Evolutionary conservation across 192 early-diverging fungal genomes (phyloP).

Genomic region (Obelidium mucronatum): DNA sequence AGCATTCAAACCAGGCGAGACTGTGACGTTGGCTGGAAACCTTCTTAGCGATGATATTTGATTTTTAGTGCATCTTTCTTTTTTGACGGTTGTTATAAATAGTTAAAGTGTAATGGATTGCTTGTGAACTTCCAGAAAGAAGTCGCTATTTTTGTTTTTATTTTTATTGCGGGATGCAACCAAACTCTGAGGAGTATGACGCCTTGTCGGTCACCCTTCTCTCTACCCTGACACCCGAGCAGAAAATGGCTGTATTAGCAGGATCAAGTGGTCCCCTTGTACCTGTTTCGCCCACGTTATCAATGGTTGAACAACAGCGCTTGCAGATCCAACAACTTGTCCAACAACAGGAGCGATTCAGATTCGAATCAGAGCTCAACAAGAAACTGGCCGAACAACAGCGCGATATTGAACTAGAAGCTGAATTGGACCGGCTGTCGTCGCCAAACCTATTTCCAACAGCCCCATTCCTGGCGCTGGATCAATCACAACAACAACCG

Average conservation of each 20-base stretch:
- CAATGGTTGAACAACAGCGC: background rate
- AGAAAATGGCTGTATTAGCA: too few relatives aligned
- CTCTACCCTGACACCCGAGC: too few relatives aligned
- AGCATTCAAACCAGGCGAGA: constrained; percentile 94
- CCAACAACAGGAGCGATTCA: background rate
- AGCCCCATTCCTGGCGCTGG: background rate
- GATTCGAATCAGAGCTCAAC: background rate
- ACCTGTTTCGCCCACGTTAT: too few relatives aligned
- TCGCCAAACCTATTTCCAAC: background rate
- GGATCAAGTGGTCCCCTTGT: too few relatives aligned
- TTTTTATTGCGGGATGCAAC: too few relatives aligned
- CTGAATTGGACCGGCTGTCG: background rate
- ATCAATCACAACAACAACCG: background rate
- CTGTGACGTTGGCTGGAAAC: constrained; percentile 85
- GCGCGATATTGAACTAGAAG: background rate
- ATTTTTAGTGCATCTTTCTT: background rate
- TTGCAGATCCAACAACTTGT: background rate
- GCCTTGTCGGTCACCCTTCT: too few relatives aligned
- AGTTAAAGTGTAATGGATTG: too few relatives aligned
- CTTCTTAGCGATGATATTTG: constrained; percentile 72
- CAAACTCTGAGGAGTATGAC: too few relatives aligned
- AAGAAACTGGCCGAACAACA: too few relatives aligned
- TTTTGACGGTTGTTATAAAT: too few relatives aligned
- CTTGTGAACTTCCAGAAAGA: too few relatives aligned
- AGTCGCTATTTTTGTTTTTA: too few relatives aligned